Base-by-base conservation (phyloP, 164 flowering plant species). In the Taxillus chinensis region DNA sequence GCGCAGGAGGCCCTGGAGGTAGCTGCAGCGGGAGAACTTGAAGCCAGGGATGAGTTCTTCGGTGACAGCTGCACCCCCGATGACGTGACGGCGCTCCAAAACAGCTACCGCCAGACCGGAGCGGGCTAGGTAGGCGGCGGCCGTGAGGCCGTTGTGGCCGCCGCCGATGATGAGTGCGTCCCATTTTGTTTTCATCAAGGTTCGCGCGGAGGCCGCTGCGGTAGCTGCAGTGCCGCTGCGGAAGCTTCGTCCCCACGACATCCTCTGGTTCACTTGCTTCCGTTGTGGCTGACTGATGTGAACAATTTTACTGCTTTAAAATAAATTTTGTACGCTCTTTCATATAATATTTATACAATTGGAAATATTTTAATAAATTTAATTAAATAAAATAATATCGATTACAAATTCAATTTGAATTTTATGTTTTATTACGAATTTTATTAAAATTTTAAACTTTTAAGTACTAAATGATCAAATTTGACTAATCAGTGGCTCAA, bases 1-100 rank as follows among this genome's bases (percentile, higher is more conserved):
- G 38, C 99, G 95, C 63, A 93, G 96, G 64, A 93, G 96, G 77
- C 97, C 83, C 70, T 89, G 97, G 70, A 93, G 96, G 71, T 93
- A 93, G 60, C 99, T 93, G 72, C 97, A 93, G 39, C 97, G 91
- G 45, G 99, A 90, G 75, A 93, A 93, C 65, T 80, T 89, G 74
- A 90, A 93, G 64, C 97, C 98, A 5, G 96, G 95, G 43, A 90
- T 57, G 46, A 93, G 73, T 71, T 93, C 98, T 67, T 93, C 98
- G 1, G 98, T 90, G 41, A 93, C 95, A 39, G 98, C 92, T 0
- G 97, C 97, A 2, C 97, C 98, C 41, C 98, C 98, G 39, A 89
- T 69, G 73, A 93, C 61, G 75, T 84, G 97, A 64, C 98, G 96
- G 42, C 90, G 81, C 78, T 93, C 98, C 54, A 93, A 83, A 45